Conservation (phyloP, 2,329 filamentous ascomycete species). For the Aspergillus latus region DNA sequence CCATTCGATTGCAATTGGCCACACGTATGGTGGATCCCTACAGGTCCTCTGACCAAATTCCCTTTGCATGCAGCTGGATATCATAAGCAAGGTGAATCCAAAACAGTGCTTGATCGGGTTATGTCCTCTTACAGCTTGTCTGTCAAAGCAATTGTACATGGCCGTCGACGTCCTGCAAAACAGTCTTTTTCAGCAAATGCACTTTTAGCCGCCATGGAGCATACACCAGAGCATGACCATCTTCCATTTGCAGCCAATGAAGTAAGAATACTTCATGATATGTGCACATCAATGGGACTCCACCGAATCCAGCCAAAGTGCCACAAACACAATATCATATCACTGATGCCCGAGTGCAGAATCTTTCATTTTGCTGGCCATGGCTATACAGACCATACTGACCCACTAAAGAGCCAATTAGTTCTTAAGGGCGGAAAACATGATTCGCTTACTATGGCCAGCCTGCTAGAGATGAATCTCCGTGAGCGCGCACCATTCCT, state of each 20-base stretch:
- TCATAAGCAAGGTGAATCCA: not conserved
- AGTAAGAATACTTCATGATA: not conserved
- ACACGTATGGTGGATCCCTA: not conserved
- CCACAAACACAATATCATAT: not conserved
- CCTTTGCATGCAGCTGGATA: not conserved
- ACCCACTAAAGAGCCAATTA: conserved; percentile 32
- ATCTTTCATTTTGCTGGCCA: conserved; percentile 49
- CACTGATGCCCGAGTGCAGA: conserved; percentile 18
- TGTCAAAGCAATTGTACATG: not conserved
- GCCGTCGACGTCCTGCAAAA: not conserved
- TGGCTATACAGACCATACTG: conserved; percentile 26
- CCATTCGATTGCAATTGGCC: not conserved
- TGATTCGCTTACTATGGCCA: conserved; percentile 22
- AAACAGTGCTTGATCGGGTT: not conserved
- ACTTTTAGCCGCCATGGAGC: not conserved
- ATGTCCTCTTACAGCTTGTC: not conserved
- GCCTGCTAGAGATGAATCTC: conserved; percentile 10
- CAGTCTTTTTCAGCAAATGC: not conserved
- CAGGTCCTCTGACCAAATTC: not conserved
- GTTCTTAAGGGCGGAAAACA: conserved; percentile 25
- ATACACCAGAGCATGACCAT: not conserved
- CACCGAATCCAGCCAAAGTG: not conserved
- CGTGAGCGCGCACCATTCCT: conserved; percentile 26
- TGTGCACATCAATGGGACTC: not conserved
- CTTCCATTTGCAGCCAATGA: not conserved